Percentiles rank a stretch among this genome's conserved stretches.
These are phyloP conservation scores for Neonectria sp. DNA, from an alignment of 2,329 filamentous ascomycete species.

Conservation along the genomic window DNA sequence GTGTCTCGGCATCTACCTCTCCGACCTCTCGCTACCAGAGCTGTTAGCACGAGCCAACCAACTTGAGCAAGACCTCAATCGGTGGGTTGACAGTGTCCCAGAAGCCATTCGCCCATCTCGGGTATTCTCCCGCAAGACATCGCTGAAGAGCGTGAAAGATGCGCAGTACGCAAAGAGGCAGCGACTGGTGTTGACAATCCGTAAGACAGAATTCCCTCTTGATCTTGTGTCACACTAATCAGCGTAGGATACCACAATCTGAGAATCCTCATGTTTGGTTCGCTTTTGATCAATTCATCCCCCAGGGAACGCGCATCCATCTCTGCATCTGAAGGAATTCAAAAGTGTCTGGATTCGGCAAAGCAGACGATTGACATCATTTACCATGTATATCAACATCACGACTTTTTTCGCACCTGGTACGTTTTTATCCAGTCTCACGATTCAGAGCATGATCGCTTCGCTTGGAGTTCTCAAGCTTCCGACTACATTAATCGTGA, in stretches of 20 bases:
- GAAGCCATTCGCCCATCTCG: conserved; percentile 18
- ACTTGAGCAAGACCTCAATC: conserved; percentile 25
- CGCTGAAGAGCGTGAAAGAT: conserved; percentile 21
- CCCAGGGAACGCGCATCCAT: conserved; percentile 9
- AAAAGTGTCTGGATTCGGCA: conserved; percentile 24
- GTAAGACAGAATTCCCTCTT: background rate
- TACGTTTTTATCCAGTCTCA: background rate
- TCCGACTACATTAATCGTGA: too few relatives aligned
- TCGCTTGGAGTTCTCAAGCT: background rate
- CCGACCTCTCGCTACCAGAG: conserved; percentile 15
- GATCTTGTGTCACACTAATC: background rate
- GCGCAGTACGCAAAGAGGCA: conserved; percentile 28
- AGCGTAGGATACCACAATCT: conserved; percentile 27
- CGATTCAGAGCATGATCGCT: too few relatives aligned
- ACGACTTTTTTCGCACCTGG: conserved; percentile 29
- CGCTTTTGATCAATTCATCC: conserved; percentile 19
- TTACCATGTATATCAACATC: conserved; percentile 23
- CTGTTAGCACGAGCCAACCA: conserved; percentile 22
- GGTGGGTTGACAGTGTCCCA: conserved; percentile 25
- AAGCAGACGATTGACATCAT: conserved; percentile 29
- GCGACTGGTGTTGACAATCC: conserved; percentile 24
- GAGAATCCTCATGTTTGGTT: conserved; percentile 29
- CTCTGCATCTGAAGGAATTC: conserved; percentile 16
- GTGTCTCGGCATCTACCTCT: conserved; percentile 26
- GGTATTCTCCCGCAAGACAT: conserved; percentile 10